Evolutionary conservation across 495 filamentous ascomycete species (phyloP).

Genomic region (Aspergillus conjunctus): DNA sequence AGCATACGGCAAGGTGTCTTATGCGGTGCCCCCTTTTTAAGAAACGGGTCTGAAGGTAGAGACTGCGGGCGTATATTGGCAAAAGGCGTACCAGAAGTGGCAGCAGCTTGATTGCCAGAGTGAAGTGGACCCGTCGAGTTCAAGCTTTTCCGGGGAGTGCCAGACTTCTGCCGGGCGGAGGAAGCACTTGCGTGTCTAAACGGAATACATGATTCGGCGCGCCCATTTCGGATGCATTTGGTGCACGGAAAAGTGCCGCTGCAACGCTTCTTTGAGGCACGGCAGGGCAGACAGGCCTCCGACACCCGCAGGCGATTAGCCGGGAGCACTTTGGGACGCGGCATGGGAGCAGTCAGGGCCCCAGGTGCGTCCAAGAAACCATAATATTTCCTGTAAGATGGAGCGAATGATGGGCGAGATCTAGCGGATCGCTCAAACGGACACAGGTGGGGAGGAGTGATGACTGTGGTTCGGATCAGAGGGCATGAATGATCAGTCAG

Average conservation of each 20-base stretch:
- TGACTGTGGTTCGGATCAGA: background rate
- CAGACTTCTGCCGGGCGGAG: background rate
- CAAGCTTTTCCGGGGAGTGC: background rate
- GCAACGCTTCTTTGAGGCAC: conserved; percentile 44
- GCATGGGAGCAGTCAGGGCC: conserved; percentile 28
- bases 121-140: background rate
- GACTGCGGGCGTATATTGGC: background rate
- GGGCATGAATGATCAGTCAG: background rate
- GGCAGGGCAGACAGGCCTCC: conserved; percentile 41
- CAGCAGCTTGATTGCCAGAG: conserved; percentile 1
- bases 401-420: background rate
- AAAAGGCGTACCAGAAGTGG: background rate
- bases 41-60: conserved; percentile 9
- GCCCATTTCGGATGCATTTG: conserved; percentile 39
- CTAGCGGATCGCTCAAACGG: background rate
- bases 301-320: conserved; percentile 40
- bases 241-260: conserved; percentile 44
- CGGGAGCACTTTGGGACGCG: conserved; percentile 42
- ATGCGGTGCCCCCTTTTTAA: conserved; percentile 39
- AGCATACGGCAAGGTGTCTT: conserved; percentile 44
- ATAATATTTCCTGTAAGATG: background rate
- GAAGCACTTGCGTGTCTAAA: conserved; percentile 15
- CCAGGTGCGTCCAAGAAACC: background rate
- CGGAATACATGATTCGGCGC: conserved; percentile 36
- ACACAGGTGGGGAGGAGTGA: background rate